Base-by-base conservation (phyloP, 176 grass and related monocot genomes). In the Cocos nucifera region DNA sequence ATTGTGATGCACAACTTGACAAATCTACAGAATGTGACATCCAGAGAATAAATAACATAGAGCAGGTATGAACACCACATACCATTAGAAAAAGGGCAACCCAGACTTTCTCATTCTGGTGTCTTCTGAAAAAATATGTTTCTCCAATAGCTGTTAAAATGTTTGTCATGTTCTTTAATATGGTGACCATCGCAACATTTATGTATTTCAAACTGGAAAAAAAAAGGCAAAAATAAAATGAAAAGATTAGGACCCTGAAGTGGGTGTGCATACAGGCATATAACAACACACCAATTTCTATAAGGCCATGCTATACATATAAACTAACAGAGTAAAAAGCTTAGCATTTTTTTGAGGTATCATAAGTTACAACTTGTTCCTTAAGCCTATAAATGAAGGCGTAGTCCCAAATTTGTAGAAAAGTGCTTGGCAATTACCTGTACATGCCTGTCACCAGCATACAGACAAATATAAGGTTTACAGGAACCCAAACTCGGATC, bases 391-490 rank as follows among this genome's bases (percentile, higher is more conserved):
- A 44, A 44, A 44, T 44, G 35, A 44, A 44, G 10, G 35, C 35
- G 8, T 8, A 44, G 6, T 9, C 35, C 35, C 35, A 44, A 2
- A 44, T 44, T 44, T 44, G 35, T 44, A 44, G 9, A 14, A 44
- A 44, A 44, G 35, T 3, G 10, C 10, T 44, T 14, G 10, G 10
- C 35, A 44, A 14, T 44, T 86, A 89, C 89, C 89, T 95, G 76
- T 86, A 89, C 89, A 95, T 95, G 66, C 89, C 85, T 56, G 82
- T 86, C 17, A 80, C 69, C 15, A 95, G 79, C 89, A 95, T 95
- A 2, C 82, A 86, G 27, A 89, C 57, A 64, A 95, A 95, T 70
- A 89, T 86, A 75, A 89, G 65, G 64, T 95, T 95, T 51, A 95
- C 85, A 2, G 82, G 90, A 65, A 95, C 77, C 90, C 90, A 95